Conservation (phyloP, 1,139 yeast genomes). For the Candida sp. region DNA sequence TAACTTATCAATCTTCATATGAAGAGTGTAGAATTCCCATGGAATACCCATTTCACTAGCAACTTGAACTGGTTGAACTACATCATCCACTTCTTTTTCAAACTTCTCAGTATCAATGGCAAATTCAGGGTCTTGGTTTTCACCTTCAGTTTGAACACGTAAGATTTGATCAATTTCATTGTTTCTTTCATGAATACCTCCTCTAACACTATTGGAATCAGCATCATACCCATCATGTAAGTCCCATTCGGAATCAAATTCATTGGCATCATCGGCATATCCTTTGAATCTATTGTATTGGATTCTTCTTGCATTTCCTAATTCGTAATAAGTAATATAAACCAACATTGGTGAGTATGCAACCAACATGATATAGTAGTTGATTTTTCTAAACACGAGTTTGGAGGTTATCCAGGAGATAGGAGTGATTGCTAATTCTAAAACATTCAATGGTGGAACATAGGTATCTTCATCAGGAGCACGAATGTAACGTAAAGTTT, state of each 20-base stretch:
- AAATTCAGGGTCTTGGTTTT: constrained; percentile 71
- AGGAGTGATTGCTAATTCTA: constrained; percentile 53
- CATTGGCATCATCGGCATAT: constrained; percentile 78
- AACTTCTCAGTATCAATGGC: constrained; percentile 47
- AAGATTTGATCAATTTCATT: constrained; percentile 36
- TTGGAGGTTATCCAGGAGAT: constrained; percentile 24
- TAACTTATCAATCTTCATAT: constrained; percentile 45
- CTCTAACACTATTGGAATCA: constrained; percentile 33
- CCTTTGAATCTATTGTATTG: constrained; percentile 67
- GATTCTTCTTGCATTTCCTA: constrained; percentile 64
- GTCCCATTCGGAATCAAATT: constrained; percentile 77
- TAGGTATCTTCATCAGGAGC: constrained; percentile 88
- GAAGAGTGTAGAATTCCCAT: constrained; percentile 63
- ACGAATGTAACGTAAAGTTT: constrained; percentile 77
- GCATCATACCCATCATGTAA: constrained; percentile 70
- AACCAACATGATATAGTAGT: constrained; percentile 55
- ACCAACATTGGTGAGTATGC: constrained; percentile 67
- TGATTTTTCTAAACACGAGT: constrained; percentile 30
- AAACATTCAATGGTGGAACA: constrained; percentile 80
- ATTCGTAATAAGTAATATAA: constrained; percentile 61
- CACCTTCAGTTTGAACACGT: constrained; percentile 57
- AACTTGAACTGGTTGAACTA: constrained; percentile 54
- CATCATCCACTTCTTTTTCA: constrained; percentile 40
- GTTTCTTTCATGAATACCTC: constrained; percentile 37
- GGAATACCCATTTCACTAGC: constrained; percentile 58